Percentiles rank a stretch among this genome's conserved stretches.
phyloP scores from a whole-genome alignment of 257 asterid genomes.

The Scutellaria baicalensis region DNA sequence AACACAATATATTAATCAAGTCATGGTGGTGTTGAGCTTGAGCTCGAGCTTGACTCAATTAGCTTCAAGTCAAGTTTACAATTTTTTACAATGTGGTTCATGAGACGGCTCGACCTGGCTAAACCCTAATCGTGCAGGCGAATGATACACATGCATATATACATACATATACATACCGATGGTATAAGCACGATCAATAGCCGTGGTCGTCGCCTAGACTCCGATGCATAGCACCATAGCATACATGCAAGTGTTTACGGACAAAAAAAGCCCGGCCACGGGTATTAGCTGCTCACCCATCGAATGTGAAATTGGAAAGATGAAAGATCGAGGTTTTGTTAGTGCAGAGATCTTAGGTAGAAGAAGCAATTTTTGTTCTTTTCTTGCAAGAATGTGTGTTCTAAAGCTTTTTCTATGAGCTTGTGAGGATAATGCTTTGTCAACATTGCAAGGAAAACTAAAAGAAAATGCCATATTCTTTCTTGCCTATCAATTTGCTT shows the following conservation, averaged over 20 bases:
- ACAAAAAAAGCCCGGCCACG: background rate
- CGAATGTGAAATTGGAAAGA: no score
- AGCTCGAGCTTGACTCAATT: no score
- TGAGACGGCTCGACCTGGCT: no score
- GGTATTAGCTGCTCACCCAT: background rate
- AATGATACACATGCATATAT: no score
- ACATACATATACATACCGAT: background rate
- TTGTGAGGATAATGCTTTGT: background rate
- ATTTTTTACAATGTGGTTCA: no score
- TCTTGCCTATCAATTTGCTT: background rate
- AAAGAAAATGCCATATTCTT: background rate
- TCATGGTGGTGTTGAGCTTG: no score
- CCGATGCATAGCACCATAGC: background rate
- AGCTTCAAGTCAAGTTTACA: no score
- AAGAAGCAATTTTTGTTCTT: background rate
- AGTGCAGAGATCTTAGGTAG: background rate
- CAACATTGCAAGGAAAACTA: background rate
- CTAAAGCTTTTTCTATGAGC: no score
- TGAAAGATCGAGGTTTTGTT: background rate
- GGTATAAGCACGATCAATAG: background rate
- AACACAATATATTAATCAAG: no score
- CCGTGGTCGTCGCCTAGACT: background rate
- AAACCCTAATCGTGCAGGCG: no score
- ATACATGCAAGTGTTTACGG: background rate
- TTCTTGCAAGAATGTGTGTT: background rate